Percentiles rank a stretch among this genome's conserved stretches.
Conservation (phyloP, 139 green algal species). For the Chlamydomonas sphaeroides region DNA sequence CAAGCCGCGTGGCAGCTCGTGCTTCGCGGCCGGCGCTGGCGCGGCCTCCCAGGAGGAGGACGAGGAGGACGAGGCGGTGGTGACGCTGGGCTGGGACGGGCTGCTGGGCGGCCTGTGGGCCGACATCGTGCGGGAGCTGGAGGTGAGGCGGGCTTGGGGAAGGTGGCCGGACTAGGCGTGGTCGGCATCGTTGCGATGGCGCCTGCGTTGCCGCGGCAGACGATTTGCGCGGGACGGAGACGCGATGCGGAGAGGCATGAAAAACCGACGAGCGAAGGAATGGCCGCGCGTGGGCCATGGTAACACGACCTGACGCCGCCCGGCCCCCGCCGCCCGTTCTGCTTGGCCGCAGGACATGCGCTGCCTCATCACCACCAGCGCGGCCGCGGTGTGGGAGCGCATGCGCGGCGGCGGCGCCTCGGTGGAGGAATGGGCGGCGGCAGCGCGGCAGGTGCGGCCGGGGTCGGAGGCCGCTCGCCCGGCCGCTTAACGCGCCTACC, state of each 20-base stretch:
- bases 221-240: too few relatives aligned
- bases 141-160: too few relatives aligned
- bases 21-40: neutral
- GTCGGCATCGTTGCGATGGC: too few relatives aligned
- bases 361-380: neutral
- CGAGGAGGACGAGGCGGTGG: neutral
- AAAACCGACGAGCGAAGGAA: too few relatives aligned
- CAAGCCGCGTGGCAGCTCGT: too few relatives aligned
- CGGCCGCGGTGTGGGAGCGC: neutral
- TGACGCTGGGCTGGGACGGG: conserved; percentile 27
- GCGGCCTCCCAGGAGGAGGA: neutral
- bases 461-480: neutral
- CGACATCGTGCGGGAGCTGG: neutral
- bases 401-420: neutral
- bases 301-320: too few relatives aligned
- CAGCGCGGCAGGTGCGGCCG: neutral
- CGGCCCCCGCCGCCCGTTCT: too few relatives aligned
- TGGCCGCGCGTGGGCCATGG: too few relatives aligned
- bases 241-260: too few relatives aligned
- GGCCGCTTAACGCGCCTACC: too few relatives aligned
- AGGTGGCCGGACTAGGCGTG: too few relatives aligned
- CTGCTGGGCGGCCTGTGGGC: neutral
- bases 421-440: conserved; percentile 6
- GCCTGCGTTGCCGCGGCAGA: too few relatives aligned
- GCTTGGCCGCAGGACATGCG: neutral